Conservation (phyloP, 2,329 filamentous ascomycete species). For the Fusarium irregulare region DNA sequence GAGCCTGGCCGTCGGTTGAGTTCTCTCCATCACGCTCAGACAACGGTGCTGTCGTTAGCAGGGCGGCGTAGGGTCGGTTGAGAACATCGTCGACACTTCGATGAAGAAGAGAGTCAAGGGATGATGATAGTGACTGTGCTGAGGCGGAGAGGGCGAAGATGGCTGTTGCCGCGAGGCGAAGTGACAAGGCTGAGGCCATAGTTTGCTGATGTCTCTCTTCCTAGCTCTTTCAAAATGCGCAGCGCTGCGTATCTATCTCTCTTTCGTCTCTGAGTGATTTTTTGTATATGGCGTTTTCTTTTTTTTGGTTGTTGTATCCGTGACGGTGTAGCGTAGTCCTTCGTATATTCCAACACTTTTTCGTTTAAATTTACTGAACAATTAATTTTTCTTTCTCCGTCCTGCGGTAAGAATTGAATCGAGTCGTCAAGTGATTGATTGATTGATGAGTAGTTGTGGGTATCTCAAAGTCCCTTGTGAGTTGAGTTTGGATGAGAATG, state of each 20-base stretch:
- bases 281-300: constrained; percentile 1
- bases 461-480: constrained; percentile 26
- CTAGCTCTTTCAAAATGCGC: constrained; percentile 6
- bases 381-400: constrained; percentile 25
- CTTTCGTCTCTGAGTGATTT: constrained; percentile 14
- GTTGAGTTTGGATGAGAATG: background rate
- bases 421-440: constrained; percentile 7
- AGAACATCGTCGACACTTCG: constrained; percentile 49
- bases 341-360: constrained; percentile 4
- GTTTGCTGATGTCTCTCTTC: constrained; percentile 4
- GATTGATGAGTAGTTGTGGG: constrained; percentile 18
- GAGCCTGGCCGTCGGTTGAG: constrained; percentile 28
- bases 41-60: constrained; percentile 31
- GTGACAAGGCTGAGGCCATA: constrained; percentile 39
- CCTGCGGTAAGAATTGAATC: constrained; percentile 36
- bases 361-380: constrained; percentile 4
- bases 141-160: constrained; percentile 37
- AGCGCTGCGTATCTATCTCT: background rate
- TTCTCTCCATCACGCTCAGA: constrained; percentile 29
- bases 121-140: constrained; percentile 22
- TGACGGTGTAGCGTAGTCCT: constrained; percentile 9
- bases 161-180: constrained; percentile 34
- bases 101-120: constrained; percentile 32
- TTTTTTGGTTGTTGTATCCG: background rate
- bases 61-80: constrained; percentile 44